These are phyloP conservation scores for Trypanosoma cruzi DNA, from an alignment of 208 protist species.

Conservation along the genomic window DNA sequence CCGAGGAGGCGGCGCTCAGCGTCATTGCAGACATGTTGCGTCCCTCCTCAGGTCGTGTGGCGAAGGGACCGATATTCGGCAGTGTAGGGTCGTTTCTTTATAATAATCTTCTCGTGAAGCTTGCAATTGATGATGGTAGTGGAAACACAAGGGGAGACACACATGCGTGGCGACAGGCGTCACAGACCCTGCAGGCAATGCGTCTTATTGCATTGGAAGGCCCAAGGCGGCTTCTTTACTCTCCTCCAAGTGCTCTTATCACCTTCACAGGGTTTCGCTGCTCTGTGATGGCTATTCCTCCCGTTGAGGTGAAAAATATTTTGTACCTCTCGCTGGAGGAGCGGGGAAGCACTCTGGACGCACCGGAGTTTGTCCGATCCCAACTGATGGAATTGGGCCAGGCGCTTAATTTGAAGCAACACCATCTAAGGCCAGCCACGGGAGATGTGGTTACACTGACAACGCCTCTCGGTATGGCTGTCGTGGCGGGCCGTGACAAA, in stretches of 20 bases:
- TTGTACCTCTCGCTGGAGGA: slow-evolving; percentile 15
- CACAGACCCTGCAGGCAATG: slow-evolving; percentile 32
- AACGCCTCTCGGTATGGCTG: slow-evolving; percentile 27
- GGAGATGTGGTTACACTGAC: slow-evolving; percentile 8
- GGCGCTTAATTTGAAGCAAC: slow-evolving; percentile 38
- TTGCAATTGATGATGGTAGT: slow-evolving; percentile 54
- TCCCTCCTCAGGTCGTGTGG: slow-evolving; percentile 33
- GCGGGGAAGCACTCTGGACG: background rate
- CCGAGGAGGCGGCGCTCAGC: slow-evolving; percentile 31
- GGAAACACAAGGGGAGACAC: slow-evolving; percentile 49
- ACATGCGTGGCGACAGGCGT: slow-evolving; percentile 38
- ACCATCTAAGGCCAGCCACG: slow-evolving; percentile 24
- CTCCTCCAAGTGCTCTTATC: slow-evolving; percentile 50
- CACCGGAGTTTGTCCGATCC: slow-evolving; percentile 31
- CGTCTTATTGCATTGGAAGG: slow-evolving; percentile 47
- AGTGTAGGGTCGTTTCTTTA: slow-evolving; percentile 33
- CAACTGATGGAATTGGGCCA: slow-evolving; percentile 35
- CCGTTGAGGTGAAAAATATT: slow-evolving; percentile 19
- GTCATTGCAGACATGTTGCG: slow-evolving; percentile 46
- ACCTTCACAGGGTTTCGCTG: slow-evolving; percentile 63
- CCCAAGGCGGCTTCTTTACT: slow-evolving; percentile 50
- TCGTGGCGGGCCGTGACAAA: slow-evolving; percentile 58
- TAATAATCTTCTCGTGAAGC: slow-evolving; percentile 46
- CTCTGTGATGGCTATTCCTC: slow-evolving; percentile 62
- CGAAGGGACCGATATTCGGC: slow-evolving; percentile 17